Evolutionary conservation across 352 stramenopile genomes (phyloP), one percentile per base, ranked within the genome.

Genomic region (Thalassiosira exigua): DNA sequence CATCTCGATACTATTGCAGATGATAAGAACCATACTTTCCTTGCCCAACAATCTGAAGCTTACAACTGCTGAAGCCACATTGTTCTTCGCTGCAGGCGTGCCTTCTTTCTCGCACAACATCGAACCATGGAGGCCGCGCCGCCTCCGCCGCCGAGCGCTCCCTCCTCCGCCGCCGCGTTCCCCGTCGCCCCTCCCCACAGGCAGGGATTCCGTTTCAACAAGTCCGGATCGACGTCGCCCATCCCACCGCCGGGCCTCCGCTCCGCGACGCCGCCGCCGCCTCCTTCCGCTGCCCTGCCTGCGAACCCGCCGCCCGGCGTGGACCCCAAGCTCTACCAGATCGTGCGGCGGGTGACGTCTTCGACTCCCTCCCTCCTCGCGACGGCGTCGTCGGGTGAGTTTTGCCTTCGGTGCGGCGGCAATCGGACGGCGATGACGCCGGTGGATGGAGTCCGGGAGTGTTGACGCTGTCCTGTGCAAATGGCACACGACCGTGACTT

Each of bases 251-350:
- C 12, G 26, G 44, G 4, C 54, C 54, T 62, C 44, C 54, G n/a
- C 41, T 62, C 41, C 17, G 21, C 41, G 26, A 30, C 41, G 60
- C 12, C 60, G 7, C 46, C 41, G 1, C 44, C 26, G 7, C 19
- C n/a, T 11, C n/a, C n/a, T n/a, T n/a, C n/a, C n/a, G n/a, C n/a
- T n/a, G n/a, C n/a, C n/a, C n/a, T n/a, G n/a, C 30, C 29, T 7
- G 44, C 56, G 46, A 44, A 17, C 14, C 14, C 30, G 22, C 52
- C 69, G 22, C 53, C 60, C 5, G 53, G 48, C 0, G 58, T 75
- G 3, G 77, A 85, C 69, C 41, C 71, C 17, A 85, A 85, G 50
- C 50, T 85, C 1, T 73, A 67, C 54, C 72, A 79, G 41, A 69
- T 85, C 26, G 71, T 85, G 0, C 61, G 64, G 9, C 41, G 57